Percentiles rank a stretch among this genome's conserved stretches.
Evolutionary conservation across 345 rosid species (phyloP).

Genomic region (thale cress (Arabidopsis thaliana)): DNA sequence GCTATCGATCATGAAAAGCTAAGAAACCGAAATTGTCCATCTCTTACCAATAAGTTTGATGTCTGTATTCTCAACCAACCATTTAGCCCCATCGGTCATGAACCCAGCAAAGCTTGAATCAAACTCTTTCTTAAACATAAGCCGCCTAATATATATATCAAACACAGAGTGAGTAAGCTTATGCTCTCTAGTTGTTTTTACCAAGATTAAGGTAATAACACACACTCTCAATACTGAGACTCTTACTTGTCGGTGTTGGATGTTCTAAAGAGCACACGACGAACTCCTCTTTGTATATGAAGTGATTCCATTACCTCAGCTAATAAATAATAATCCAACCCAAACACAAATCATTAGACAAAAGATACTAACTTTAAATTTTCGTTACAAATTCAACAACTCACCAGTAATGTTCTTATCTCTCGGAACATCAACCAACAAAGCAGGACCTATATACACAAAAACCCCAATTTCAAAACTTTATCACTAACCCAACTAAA

Average conservation of each 20-base stretch:
- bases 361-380: neutral
- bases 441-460: conserved; percentile 54
- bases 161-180: conserved; percentile 9
- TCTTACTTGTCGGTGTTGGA: conserved; percentile 79
- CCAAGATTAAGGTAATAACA: neutral
- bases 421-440: conserved; percentile 67
- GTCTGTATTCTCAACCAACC: conserved; percentile 91
- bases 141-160: conserved; percentile 60
- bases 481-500: neutral
- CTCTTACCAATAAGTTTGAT: conserved; percentile 79
- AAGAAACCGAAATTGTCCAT: neutral
- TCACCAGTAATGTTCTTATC: conserved; percentile 71
- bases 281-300: conserved; percentile 75
- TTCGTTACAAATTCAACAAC: conserved; percentile 6
- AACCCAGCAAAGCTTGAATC: conserved; percentile 90
- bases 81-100: conserved; percentile 81
- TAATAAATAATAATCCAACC: conserved; percentile 27
- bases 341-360: neutral
- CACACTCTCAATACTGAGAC: conserved; percentile 1
- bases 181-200: neutral
- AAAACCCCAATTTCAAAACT: neutral
- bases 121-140: conserved; percentile 76
- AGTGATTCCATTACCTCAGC: conserved; percentile 89
- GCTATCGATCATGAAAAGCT: neutral
- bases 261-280: conserved; percentile 87